Base-by-base conservation (phyloP, 306 rosid species). In the Vigna trinervia region DNA sequence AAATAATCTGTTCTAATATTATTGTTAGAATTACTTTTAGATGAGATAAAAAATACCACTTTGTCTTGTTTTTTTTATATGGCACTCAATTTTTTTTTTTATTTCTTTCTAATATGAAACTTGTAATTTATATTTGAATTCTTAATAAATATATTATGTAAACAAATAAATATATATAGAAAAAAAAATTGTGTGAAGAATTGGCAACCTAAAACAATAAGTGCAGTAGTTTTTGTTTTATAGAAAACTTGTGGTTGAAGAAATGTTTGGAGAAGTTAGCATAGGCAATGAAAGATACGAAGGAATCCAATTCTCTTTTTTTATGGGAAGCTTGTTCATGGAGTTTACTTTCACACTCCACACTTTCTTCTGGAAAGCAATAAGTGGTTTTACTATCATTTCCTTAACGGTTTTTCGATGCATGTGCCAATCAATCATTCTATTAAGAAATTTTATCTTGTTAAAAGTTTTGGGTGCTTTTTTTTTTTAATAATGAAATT, bases 371-470 rank as follows among this genome's bases (percentile, higher is more conserved):
- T 68, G 12, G 60, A 5, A 32, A 26, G 5, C 58, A 59, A 34
- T 7, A 20, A 66, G 69, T 60, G 63, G 78, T 71, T 30, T 30
- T 32, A 45, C 54, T 45, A 71, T 78, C 45, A 78, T 77, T 57
- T 57, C 26, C 32, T 73, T 78, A 83, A 83, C 86, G 86, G 80
- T 67, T 77, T 36, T 39, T 58, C 14, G 9, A 48, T 39, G 71
- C 90, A 87, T 89, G 87, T 85, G 88, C 75, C 77, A 20, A 26
- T 80, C 23, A 69, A 87, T 89, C 82, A 89, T 85, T 74, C 8
- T 64, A 75, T 68, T 56, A 26, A 71, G 51, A 67, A 83, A 54
- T 32, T 22, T 76, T 54, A 20, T 64, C 78, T 34, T 12, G 59
- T 46, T 41, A 7, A 15, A 48, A 41, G 19, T 61, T 78, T 68